These are phyloP conservation scores for Pleurotus sapidus DNA, from an alignment of 768 basidiomycete species.

Conservation along the genomic window DNA sequence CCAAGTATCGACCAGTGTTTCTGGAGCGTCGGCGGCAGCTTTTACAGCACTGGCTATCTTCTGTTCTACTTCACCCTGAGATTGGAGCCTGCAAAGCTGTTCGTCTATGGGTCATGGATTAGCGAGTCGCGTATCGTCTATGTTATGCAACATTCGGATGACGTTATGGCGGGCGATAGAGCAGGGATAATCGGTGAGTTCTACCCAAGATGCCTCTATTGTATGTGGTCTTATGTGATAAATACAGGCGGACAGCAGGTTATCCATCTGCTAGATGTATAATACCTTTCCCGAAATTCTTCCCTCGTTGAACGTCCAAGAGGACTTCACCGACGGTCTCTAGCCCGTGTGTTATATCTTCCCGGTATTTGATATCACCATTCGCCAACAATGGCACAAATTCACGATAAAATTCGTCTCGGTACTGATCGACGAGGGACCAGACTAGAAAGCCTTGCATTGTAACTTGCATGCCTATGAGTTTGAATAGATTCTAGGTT, in stretches of 20 bases:
- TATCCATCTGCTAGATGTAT: constrained; percentile 8
- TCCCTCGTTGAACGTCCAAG: constrained; percentile 27
- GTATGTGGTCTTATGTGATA: too few species aligned
- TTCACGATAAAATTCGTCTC: constrained; percentile 24
- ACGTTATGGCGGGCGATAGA: too few species aligned
- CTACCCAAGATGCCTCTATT: too few species aligned
- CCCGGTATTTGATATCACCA: constrained; percentile 28
- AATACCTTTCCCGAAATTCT: constrained; percentile 23
- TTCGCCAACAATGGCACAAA: constrained; percentile 25
- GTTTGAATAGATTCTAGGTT: constrained; percentile 25
- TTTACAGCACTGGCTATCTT: constrained; percentile 65
- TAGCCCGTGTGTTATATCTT: constrained; percentile 27
- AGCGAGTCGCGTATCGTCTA: neutral
- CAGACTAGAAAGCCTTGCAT: constrained; percentile 33
- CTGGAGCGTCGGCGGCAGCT: constrained; percentile 58
- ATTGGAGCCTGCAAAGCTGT: constrained; percentile 62
- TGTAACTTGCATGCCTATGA: constrained; percentile 32
- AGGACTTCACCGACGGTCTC: constrained; percentile 26
- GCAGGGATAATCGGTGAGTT: too few species aligned
- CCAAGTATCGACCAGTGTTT: constrained; percentile 66
- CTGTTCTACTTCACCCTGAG: constrained; percentile 67
- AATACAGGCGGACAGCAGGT: too few species aligned
- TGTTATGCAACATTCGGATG: too few species aligned
- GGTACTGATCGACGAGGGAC: constrained; percentile 20
- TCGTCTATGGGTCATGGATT: constrained; percentile 58